Evolutionary conservation across 106 monocot genomes (phyloP), one percentile per base, ranked within the genome.

Genomic region (Posidonia australis): DNA sequence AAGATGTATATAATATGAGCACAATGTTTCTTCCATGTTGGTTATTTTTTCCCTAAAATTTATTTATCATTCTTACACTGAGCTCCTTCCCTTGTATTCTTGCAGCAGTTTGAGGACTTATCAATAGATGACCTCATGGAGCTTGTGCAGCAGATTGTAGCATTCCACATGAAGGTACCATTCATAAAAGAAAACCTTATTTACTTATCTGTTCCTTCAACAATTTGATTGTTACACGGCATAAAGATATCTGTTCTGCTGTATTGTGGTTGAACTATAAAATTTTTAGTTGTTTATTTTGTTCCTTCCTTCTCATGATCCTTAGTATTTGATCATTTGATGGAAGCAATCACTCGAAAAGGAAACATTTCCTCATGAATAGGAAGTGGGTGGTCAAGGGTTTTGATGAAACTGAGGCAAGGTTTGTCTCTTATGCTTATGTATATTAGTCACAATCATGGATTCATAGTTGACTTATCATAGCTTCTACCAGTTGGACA

Each of bases 101-200:
- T 75, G 54, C 76, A 58, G 68, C 80, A 98, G 76, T 74, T 80
- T 74, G 80, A 87, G 51, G 84, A 87, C 67, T 46, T 66, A 62
- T 80, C 87, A 5, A 69, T 79, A 30, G 87, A 87, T 79, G 80
- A 76, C 32, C 61, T 98, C 47, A 98, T 87, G 96, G 87, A 91
- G 51, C 82, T 98, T 57, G 96, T 98, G 55, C 80, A 91, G 64
- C 87, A 98, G 70, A 98, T 98, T 73, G 85, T 91, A 79, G 82
- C 87, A 30, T 98, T 98, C 65, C 96, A 98, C 77, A 98, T 98
- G 96, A 91, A 91, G 91, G 96, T 98, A 71, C 19, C 31, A 13
- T 18, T 51, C n/a, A 19, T 62, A 9, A 5, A n/a, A n/a, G n/a
- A n/a, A n/a, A 36, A 36, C 1, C 3, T 36, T 24, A 13, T 54